Evolutionary conservation across 2,329 filamentous ascomycete species (phyloP), one percentile per base, ranked within the genome.

Genomic region (Phialophora expanda): DNA sequence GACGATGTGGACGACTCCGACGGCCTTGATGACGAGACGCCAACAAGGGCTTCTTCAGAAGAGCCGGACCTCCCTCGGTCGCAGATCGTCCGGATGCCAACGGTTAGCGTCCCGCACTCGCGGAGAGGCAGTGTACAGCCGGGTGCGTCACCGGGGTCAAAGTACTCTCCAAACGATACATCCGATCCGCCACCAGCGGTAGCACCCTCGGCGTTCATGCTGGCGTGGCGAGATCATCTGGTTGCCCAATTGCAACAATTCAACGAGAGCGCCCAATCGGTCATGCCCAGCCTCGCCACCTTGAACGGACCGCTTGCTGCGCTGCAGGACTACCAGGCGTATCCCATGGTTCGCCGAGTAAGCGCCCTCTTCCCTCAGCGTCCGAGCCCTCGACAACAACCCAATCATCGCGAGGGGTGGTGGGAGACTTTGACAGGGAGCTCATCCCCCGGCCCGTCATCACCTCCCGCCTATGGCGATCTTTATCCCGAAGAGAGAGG

Each of bases 401-500:
- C 83, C 1, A 77, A 82, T 4, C 70, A 69, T 61, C 75, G 76
- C 61, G 80, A 82, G 65, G 77, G 84, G 66, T 91, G 89, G 89
- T 91, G 88, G 86, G 88, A 90, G 73, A 79, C 89, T 30, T 84
- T 89, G 53, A 86, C 87, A 34, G 80, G 80, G 8, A 78, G 83
- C 44, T 76, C 78, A 46, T 72, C 78, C 22, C 80, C 78, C 20
- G 79, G 78, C 46, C 78, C 85, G 9, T 80, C 82, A 3, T 82
- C 85, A 34, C 90, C 90, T 8, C 91, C 91, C 9, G 86, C 91
- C 0, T 95, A 95, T 70, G 88, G 93, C 61, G 91, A 93, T 56
- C 86, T 95, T 30, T 95, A 88, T 75, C 91, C 90, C 1, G 79
- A 80, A 4, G 75, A 76, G 48, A 41, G 17, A 17, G 74, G 78